Evolutionary conservation across 2,329 filamentous ascomycete species (phyloP), one percentile per base, ranked within the genome.

Genomic region (Epichloe sylvatica): DNA sequence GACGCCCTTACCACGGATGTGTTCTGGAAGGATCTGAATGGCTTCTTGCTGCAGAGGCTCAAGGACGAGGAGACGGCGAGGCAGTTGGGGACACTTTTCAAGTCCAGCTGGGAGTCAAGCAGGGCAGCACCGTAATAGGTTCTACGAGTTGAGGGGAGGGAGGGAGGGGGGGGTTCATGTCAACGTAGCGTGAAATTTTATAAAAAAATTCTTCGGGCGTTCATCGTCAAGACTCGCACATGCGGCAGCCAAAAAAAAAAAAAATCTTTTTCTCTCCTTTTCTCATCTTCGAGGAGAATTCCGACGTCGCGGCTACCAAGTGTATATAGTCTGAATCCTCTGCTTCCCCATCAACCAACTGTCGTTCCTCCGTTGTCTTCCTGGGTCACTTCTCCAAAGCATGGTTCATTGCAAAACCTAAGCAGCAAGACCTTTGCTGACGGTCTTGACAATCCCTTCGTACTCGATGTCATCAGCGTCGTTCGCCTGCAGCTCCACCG

Each of bases 11-110:
- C 78, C 60, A 83, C 79, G 12, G 78, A 83, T 6, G 81, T 76
- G 49, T 98, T 98, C 62, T 98, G 92, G 92, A 69, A 68, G 8
- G 92, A 97, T 69, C 66, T 98, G 54, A 80, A 81, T 61, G 84
- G 78, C 0, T 97, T 91, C 66, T 63, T 98, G 64, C 69, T 80
- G 60, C 85, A 90, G 70, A 78, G 87, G 63, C 68, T 95, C 58
- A 81, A 84, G 66, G 84, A 94, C 62, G 80, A 80, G 60, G 67
- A 67, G 50, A 66, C 74, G 60, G 86, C 84, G 1, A 77, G 78
- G 56, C 77, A 80, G 58, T 64, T 91, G 59, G 75, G 76, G 36
- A 70, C 64, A 5, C 63, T 85, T 21, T 96, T 96, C 62, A 83
- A 77, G 66, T 70, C 70, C 42, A 83, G 83, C 41, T 92, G 85